Conservation (phyloP, 768 basidiomycete genomes). For the Ramaria sp. region DNA sequence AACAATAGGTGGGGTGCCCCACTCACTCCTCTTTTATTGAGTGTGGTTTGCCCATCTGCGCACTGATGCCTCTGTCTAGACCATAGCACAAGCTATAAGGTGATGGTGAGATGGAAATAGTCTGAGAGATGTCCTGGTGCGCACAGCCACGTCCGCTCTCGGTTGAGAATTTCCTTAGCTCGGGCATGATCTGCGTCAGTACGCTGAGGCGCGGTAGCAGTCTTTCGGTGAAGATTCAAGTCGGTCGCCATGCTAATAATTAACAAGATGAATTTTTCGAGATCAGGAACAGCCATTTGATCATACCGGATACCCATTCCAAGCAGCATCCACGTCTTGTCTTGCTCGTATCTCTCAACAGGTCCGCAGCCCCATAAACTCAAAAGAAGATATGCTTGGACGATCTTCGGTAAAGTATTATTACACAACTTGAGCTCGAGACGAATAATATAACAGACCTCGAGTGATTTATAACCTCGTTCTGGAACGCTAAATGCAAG, state of each 20-base stretch:
- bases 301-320: conserved; percentile 77
- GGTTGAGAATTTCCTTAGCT: conserved; percentile 81
- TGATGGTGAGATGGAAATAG: neutral
- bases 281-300: neutral
- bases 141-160: conserved; percentile 86
- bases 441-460: conserved; percentile 21
- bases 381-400: conserved; percentile 88
- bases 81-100: conserved; percentile 48
- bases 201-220: conserved; percentile 40
- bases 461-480: conserved; percentile 83
- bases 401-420: conserved; percentile 39
- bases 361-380: conserved; percentile 88
- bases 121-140: conserved; percentile 1
- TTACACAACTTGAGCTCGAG: too few species aligned
- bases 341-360: conserved; percentile 93
- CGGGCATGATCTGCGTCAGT: conserved; percentile 72
- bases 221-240: conserved; percentile 89
- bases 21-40: conserved; percentile 88
- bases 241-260: conserved; percentile 81
- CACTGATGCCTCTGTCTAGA: conserved; percentile 82
- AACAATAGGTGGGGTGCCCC: neutral
- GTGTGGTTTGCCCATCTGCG: conserved; percentile 96
- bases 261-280: neutral
- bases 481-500: conserved; percentile 84
- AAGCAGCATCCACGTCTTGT: conserved; percentile 84